Base-by-base conservation (phyloP, 106 monocot genomes). In the Alisma plantagoaquatica region DNA sequence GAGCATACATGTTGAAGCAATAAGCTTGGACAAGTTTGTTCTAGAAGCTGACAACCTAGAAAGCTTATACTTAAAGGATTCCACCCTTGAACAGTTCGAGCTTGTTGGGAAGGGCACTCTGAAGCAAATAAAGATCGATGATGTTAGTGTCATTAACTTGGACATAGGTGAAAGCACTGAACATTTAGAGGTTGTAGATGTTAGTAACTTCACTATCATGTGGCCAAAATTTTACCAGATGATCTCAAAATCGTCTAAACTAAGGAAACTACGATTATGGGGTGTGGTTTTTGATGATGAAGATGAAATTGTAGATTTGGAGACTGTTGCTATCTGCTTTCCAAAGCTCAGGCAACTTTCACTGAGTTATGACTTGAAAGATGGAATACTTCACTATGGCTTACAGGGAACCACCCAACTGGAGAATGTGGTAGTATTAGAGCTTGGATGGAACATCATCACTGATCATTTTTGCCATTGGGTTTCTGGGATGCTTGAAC, bases 281-380 rank as follows among this genome's bases (percentile, higher is more conserved):
- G 90, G 90, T 23, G 77, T 90, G 21, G 72, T 90, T 35, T 98
- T 90, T 62, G 98, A 90, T 45, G 90, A 98, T 28, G 98, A 98
- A 49, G 98, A 98, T 69, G 98, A 98, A 28, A 73, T 81, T 33
- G 85, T 90, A 8, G 82, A 90, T 58, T 67, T 79, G 60, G 98
- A 98, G 62, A 72, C 82, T 29, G 69, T 79, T 64, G 85, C 90
- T 61, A 41, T 62, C 42, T 78, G 76, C 44, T 98, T 90, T 46
- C 84, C 89, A 38, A 59, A 58, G 26, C 70, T 98, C 29, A 61
- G 68, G 26, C 85, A 98, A 46, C 76, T 98, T 46, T 85, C 81
- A 2, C 65, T 98, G 59, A 79, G 85, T 60, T 90, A 82, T 67
- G 90, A 98, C 53, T 45, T 73, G 60, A 81, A 79, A 47, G 82